Evolutionary conservation across 495 filamentous ascomycete genomes (phyloP).

Genomic region (Penicillium steckii): DNA sequence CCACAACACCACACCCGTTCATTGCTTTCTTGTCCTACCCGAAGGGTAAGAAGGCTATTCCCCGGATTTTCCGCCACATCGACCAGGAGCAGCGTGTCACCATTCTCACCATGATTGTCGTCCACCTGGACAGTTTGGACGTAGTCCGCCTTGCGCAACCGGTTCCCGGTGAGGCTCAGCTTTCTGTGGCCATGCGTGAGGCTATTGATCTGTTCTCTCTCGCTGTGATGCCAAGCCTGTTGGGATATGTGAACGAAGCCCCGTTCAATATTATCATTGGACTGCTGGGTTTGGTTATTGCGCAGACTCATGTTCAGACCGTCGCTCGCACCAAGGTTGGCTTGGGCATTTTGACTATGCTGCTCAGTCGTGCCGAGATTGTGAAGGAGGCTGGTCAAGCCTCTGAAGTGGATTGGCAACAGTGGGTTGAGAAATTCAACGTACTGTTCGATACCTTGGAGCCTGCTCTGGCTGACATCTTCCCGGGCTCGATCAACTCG

Average conservation of each 20-base stretch:
- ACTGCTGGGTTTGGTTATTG: constrained; percentile 78
- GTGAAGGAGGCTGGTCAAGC: constrained; percentile 74
- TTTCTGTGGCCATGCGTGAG: constrained; percentile 73
- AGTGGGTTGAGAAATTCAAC: constrained; percentile 83
- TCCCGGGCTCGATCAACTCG: constrained; percentile 78
- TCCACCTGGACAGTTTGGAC: constrained; percentile 89
- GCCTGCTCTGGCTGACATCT: constrained; percentile 75
- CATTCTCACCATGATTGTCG: constrained; percentile 89
- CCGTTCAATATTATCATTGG: constrained; percentile 87
- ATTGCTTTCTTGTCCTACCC: constrained; percentile 91
- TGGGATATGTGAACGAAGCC: constrained; percentile 86
- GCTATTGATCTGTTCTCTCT: constrained; percentile 87
- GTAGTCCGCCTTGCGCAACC: constrained; percentile 79
- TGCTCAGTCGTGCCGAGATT: constrained; percentile 89
- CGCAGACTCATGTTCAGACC: constrained; percentile 72
- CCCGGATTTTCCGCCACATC: constrained; percentile 91
- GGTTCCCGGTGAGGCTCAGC: constrained; percentile 63
- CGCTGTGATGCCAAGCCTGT: constrained; percentile 84
- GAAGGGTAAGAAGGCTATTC: constrained; percentile 95
- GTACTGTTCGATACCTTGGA: constrained; percentile 84
- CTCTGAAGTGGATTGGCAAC: constrained; percentile 70
- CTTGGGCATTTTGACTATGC: constrained; percentile 87
- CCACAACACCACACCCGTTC: constrained; percentile 81
- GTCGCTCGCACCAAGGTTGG: constrained; percentile 84
- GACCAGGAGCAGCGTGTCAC: constrained; percentile 89